These are phyloP conservation scores for Pseudozyma thailandica DNA, from an alignment of 1,284 basidiomycete species.

Conservation along the genomic window DNA sequence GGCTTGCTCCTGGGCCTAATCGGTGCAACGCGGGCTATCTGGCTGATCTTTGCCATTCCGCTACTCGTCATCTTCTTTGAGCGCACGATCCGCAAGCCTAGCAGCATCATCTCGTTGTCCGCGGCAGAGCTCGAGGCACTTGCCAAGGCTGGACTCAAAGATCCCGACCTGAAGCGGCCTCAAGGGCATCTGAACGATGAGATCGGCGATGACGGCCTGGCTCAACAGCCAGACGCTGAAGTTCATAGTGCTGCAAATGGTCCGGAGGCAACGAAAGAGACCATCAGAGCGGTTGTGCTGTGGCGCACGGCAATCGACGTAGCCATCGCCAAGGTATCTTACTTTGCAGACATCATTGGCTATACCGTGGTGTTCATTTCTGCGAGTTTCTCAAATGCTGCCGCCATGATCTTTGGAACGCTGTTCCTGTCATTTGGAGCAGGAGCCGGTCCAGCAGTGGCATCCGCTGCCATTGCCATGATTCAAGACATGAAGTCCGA, in stretches of 20 bases:
- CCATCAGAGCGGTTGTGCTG: slow-evolving; percentile 27
- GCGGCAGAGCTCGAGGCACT: slow-evolving; percentile 25
- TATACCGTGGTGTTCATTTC: slow-evolving; percentile 42
- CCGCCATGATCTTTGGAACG: slow-evolving; percentile 36
- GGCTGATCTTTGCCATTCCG: slow-evolving; percentile 45
- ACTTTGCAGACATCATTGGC: slow-evolving; percentile 39
- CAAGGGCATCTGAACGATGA: slow-evolving; percentile 3
- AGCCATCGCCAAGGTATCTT: slow-evolving; percentile 34
- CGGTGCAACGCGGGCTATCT: slow-evolving; percentile 32
- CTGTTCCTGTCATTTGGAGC: slow-evolving; percentile 42
- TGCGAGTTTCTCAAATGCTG: slow-evolving; percentile 34
- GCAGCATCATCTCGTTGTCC: slow-evolving; percentile 16
- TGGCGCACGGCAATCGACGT: slow-evolving; percentile 37
- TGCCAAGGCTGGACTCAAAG: slow-evolving; percentile 40
- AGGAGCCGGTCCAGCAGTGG: slow-evolving; percentile 36
- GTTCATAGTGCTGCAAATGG: neutral
- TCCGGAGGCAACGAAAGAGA: neutral
- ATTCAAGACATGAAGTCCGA: slow-evolving; percentile 35
- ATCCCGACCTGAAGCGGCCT: slow-evolving; percentile 23
- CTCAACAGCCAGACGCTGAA: neutral
- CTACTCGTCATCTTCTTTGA: slow-evolving; percentile 36
- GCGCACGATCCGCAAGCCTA: slow-evolving; percentile 28
- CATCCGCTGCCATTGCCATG: slow-evolving; percentile 45
- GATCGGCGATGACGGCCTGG: slow-evolving; percentile 3
- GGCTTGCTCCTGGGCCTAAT: slow-evolving; percentile 38